phyloP scores from a whole-genome alignment of 2,329 filamentous ascomycete genomes.

The Drechslerella dactyloides region DNA sequence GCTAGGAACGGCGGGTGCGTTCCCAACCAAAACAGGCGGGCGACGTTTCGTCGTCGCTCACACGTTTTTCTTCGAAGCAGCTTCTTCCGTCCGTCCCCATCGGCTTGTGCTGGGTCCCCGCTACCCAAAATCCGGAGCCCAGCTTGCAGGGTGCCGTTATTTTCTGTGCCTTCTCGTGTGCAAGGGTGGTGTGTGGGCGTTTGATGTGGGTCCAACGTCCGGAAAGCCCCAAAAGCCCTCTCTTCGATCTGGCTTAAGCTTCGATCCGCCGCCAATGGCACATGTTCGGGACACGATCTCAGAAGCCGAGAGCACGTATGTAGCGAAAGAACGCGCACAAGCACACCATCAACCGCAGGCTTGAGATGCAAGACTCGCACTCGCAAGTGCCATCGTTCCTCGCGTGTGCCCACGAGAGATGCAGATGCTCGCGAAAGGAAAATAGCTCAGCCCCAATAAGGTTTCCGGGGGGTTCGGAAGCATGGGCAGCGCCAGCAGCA shows the following conservation, averaged over 20 bases:
- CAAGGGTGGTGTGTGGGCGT: conserved; percentile 1
- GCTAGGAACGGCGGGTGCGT: conserved; percentile 26
- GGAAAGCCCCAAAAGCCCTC: conserved; percentile 19
- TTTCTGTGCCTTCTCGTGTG: conserved; percentile 25
- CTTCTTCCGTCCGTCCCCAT: conserved; percentile 19
- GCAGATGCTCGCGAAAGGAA: conserved; percentile 38
- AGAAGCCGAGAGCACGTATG: neutral
- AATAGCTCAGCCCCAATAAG: conserved; percentile 47
- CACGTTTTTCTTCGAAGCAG: conserved; percentile 17
- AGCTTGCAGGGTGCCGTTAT: conserved; percentile 38
- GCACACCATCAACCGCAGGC: neutral
- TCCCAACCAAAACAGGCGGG: conserved; percentile 43
- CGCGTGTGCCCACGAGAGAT: conserved; percentile 26
- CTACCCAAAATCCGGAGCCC: conserved; percentile 40
- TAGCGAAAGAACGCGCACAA: neutral
- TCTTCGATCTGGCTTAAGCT: conserved; percentile 7
- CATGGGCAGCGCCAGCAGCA: conserved; percentile 30
- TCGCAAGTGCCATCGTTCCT: conserved; percentile 12
- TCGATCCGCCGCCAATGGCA: neutral
- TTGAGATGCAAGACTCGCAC: conserved; percentile 7
- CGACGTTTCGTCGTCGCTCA: conserved; percentile 37
- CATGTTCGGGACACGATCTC: too few relatives aligned
- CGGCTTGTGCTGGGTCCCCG: conserved; percentile 49
- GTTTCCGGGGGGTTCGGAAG: conserved; percentile 28
- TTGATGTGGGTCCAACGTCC: conserved; percentile 35